These are phyloP conservation scores for Peronosclerospora sorghi DNA, from an alignment of 352 stramenopile species.

Conservation along the genomic window DNA sequence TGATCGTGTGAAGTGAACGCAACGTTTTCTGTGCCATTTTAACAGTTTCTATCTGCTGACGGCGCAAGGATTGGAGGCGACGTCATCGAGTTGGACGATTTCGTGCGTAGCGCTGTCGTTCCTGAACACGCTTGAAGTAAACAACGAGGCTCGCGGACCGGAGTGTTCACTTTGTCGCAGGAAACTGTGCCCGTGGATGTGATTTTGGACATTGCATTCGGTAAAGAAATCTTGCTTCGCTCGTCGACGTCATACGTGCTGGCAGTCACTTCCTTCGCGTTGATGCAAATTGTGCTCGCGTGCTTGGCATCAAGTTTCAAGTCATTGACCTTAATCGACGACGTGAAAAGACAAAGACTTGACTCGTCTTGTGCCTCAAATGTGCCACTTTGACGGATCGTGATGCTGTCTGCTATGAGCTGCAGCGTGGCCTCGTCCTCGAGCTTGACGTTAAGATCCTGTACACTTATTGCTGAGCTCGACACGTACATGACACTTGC, in stretches of 20 bases:
- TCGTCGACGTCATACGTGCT: conserved; percentile 12
- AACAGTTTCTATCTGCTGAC: too few relatives aligned
- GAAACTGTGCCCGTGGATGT: conserved; percentile 10
- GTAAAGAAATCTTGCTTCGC: conserved; percentile 22
- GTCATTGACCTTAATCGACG: conserved; percentile 9
- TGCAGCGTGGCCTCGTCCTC: conserved; percentile 10
- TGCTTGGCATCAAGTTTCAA: conserved; percentile 14
- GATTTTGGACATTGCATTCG: conserved; percentile 21
- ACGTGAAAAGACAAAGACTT: conserved; percentile 11
- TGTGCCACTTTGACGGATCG: conserved; percentile 8
- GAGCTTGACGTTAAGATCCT: conserved; percentile 13
- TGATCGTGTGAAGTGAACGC: too few relatives aligned
- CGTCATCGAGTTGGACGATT: too few relatives aligned
- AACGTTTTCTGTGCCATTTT: too few relatives aligned
- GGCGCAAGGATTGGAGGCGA: too few relatives aligned
- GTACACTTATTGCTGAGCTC: conserved; percentile 9
- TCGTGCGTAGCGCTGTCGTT: too few relatives aligned
- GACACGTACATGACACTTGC: conserved; percentile 25
- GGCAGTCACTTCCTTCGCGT: conserved; percentile 8
- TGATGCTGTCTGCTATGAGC: conserved; percentile 16
- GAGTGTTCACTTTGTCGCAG: conserved; percentile 14
- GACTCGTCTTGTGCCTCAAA: conserved; percentile 9
- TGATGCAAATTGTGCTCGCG: conserved; percentile 19
- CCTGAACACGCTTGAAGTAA: conserved; percentile 9
- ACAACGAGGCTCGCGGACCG: conserved; percentile 13